phyloP scores from a whole-genome alignment of 495 filamentous ascomycete genomes.

The Neurospora sp. region DNA sequence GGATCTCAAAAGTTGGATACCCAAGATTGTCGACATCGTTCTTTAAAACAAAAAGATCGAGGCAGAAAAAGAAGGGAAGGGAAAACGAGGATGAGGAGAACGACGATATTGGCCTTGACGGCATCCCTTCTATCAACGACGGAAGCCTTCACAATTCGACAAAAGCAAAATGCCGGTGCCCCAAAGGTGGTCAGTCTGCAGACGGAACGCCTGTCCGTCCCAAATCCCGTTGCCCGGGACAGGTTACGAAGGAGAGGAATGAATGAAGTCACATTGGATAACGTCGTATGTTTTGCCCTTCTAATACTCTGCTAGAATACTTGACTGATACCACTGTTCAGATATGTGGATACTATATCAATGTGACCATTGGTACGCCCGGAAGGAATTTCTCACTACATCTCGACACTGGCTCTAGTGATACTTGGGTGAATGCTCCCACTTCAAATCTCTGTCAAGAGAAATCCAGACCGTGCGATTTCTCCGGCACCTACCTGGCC shows the following conservation, averaged over 20 bases:
- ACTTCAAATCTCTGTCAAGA: conserved; percentile 49
- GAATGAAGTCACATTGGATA: conserved; percentile 35
- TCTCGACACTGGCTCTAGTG: conserved; percentile 79
- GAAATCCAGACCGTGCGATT: conserved; percentile 37
- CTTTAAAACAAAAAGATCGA: not conserved
- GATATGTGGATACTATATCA: conserved; percentile 61
- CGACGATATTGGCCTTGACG: conserved; percentile 11
- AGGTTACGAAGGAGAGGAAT: conserved; percentile 34
- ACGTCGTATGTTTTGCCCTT: conserved; percentile 27
- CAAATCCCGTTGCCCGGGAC: conserved; percentile 33
- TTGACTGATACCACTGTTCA: conserved; percentile 12
- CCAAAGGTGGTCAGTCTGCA: conserved; percentile 40
- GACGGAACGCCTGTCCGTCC: conserved; percentile 30
- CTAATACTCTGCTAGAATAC: not conserved
- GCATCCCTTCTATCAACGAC: conserved; percentile 11
- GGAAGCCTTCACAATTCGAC: conserved; percentile 10
- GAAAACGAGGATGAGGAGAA: conserved; percentile 9
- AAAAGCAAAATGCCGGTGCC: conserved; percentile 9
- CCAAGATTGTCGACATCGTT: not conserved
- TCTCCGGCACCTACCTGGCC: conserved; percentile 58
- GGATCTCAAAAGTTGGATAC: not conserved
- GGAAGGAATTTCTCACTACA: conserved; percentile 53
- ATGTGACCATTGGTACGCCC: conserved; percentile 64
- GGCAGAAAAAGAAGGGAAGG: not conserved
- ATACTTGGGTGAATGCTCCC: conserved; percentile 76